Percentiles rank a stretch among this genome's conserved stretches.
Evolutionary conservation across 202 grass and related monocot genomes (phyloP).

Genomic region (Schoenoplectus triqueter): DNA sequence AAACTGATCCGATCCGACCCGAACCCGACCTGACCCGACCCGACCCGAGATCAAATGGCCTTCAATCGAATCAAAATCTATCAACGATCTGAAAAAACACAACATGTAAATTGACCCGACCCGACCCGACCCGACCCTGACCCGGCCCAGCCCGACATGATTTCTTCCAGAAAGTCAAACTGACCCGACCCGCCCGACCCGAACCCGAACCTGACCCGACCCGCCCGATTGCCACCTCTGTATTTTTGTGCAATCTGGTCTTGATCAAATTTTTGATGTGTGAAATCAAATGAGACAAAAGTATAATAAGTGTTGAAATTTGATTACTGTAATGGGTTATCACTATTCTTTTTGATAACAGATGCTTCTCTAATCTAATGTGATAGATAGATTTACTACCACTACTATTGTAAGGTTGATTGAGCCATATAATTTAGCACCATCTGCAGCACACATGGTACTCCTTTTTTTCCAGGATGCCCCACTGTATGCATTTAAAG

Average conservation of each 20-base stretch:
- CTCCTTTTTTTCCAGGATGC: neutral
- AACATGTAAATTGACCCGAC: too few relatives aligned
- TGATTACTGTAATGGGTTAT: neutral
- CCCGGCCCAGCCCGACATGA: too few relatives aligned
- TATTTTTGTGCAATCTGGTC: constrained; percentile 14
- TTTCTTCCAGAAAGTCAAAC: too few relatives aligned
- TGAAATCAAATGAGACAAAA: neutral
- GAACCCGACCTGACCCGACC: too few relatives aligned
- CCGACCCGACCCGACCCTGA: too few relatives aligned
- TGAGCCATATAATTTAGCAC: constrained; percentile 5
- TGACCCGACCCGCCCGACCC: too few relatives aligned
- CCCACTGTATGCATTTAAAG: constrained; percentile 44
- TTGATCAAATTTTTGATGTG: constrained; percentile 18
- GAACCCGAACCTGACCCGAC: too few relatives aligned
- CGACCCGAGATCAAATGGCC: too few relatives aligned
- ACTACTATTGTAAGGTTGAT: constrained; percentile 20
- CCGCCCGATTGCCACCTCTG: too few relatives aligned
- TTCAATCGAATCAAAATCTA: too few relatives aligned
- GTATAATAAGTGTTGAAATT: neutral
- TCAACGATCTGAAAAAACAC: too few relatives aligned
- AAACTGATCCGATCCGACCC: too few relatives aligned
- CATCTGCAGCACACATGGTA: constrained; percentile 8
- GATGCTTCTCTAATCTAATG: constrained; percentile 9
- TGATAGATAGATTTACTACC: constrained; percentile 27
- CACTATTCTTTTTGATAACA: constrained; percentile 17